Base-by-base conservation (phyloP, 768 basidiomycete species). In the Phylloporus scabripes region DNA sequence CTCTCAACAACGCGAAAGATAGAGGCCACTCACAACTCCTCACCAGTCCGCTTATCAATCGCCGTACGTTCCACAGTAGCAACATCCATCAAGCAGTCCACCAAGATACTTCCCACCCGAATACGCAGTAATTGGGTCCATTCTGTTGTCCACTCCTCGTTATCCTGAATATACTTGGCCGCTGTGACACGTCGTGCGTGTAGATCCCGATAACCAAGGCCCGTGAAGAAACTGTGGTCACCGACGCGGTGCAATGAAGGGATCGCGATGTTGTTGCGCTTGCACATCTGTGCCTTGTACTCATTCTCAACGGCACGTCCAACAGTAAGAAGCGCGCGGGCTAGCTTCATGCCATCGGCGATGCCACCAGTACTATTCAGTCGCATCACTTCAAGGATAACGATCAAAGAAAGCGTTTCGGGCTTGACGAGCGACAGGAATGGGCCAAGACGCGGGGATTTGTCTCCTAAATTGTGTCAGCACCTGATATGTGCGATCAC, bases 271-370 rank as follows among this genome's bases (percentile, higher is more conserved):
- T 80, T 72, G 62, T 81, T 76, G 58, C 73, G 74, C 59, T 77
- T 81, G 70, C 83, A 85, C 61, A 91, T 81, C 62, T 87, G 77
- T 3, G 89, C 82, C 65, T 93, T 87, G 73, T 93, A 88, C 72
- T 98, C 94, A 43, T 81, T 76, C 70, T 98, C 95, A 31, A 97
- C 80, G 0, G 87, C 87, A 50, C 78, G 82, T 0, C 94, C 95
- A 18, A 97, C 78, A 0, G 76, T 67, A 18, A 96, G 70, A 51
- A 96, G 73, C 0, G 88, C 90, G 0, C 91, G 76, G 1, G 92
- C 78, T 0, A 91, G 85, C 68, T 96, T 95, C 85, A 95, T 90
- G 4, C 93, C 94, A 34, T 84, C 80, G 0, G 73, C 58, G n/a
- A 92, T 74, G 11, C 89, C 88, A 6, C 89, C 87, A 1, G 78